phyloP scores from a whole-genome alignment of 2,329 filamentous ascomycete species.

The Leptosphaerulina australis region DNA sequence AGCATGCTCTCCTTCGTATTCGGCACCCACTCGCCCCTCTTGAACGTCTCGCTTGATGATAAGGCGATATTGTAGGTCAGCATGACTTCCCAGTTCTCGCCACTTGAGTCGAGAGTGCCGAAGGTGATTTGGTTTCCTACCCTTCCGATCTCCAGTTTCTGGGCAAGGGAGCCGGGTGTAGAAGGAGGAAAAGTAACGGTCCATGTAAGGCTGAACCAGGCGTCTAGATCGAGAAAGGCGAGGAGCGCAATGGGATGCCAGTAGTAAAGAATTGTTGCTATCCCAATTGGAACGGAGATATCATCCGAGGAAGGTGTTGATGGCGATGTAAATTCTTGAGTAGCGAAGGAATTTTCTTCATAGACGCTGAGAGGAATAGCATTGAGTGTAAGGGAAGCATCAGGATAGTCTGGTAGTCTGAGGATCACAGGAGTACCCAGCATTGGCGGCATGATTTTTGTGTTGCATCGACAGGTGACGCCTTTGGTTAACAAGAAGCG shows the following conservation, averaged over 20 bases:
- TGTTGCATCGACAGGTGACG: no score
- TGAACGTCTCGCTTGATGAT: not conserved
- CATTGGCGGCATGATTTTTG: no score
- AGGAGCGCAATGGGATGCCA: conserved; percentile 27
- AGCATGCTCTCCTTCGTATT: conserved; percentile 31
- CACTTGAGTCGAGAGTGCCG: conserved; percentile 24
- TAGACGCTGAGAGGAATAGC: conserved; percentile 9
- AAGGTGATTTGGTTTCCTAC: conserved; percentile 33
- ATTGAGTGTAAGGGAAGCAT: not conserved
- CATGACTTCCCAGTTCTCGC: conserved; percentile 30
- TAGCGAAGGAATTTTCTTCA: conserved; percentile 10
- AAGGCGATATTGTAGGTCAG: conserved; percentile 27
- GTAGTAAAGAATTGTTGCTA: conserved; percentile 29
- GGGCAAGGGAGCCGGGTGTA: conserved; percentile 10
- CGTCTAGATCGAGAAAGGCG: conserved; percentile 32
- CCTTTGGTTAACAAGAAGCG: no score
- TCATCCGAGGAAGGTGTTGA: conserved; percentile 78
- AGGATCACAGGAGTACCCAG: no score
- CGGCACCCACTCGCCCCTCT: conserved; percentile 25
- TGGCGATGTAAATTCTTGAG: conserved; percentile 56
- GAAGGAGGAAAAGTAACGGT: conserved; percentile 11
- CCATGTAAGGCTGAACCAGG: conserved; percentile 36
- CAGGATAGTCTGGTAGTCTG: conserved; percentile 7
- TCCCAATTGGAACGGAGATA: conserved; percentile 18
- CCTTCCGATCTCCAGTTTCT: conserved; percentile 30